Conservation (phyloP, 2,329 filamentous ascomycete species). For the Alternaria angustiovoidea region DNA sequence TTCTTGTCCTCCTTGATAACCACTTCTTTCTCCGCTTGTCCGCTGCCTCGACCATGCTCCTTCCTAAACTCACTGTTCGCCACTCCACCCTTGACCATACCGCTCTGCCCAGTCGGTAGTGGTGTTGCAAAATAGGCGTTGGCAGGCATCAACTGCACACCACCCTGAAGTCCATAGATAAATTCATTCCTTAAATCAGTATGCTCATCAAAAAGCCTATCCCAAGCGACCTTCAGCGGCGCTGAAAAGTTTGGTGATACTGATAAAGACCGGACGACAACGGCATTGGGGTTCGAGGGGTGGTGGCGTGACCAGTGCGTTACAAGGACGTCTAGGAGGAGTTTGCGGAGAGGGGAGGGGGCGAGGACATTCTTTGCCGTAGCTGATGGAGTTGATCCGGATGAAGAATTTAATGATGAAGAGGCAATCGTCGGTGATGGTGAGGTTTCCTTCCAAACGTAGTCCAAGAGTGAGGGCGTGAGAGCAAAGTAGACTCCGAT, state of each 20-base stretch:
- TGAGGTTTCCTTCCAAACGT: conserved; percentile 17
- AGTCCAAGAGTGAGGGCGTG: conserved; percentile 19
- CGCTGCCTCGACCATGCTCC: not conserved
- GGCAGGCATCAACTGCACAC: not conserved
- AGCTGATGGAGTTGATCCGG: too few species aligned
- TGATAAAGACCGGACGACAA: not conserved
- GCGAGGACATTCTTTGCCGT: not conserved
- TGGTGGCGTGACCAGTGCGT: conserved; percentile 15
- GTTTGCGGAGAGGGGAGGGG: conserved; percentile 12
- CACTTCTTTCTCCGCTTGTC: not conserved
- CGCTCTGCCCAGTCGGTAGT: not conserved
- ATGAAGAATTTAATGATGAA: too few species aligned
- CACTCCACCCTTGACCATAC: not conserved
- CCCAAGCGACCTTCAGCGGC: conserved; percentile 14
- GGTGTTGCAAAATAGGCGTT: conserved; percentile 13
- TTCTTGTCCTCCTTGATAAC: not conserved
- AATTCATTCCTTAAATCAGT: conserved; percentile 21
- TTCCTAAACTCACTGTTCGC: not conserved
- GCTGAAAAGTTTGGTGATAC: conserved; percentile 7
- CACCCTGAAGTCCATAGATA: conserved; percentile 21
- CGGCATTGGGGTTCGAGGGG: not conserved
- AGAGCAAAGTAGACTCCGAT: conserved; percentile 22
- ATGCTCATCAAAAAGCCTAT: conserved; percentile 16
- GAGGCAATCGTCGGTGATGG: not conserved
- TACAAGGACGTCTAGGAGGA: conserved; percentile 22